phyloP scores from a whole-genome alignment of 2,329 filamentous ascomycete genomes.

The Aspergillus novofumigatus region DNA sequence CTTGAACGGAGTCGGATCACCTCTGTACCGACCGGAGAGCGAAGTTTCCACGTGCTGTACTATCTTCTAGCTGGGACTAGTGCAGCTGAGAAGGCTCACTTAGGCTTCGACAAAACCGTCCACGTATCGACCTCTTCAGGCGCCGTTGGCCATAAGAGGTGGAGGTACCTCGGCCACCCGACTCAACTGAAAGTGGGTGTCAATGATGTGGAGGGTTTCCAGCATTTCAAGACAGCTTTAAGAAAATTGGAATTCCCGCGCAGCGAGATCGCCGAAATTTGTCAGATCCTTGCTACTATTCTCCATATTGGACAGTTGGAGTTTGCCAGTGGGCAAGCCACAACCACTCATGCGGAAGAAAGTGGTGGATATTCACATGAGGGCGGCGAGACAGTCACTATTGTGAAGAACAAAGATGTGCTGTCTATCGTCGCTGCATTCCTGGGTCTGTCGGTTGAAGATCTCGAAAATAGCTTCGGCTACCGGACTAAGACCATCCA shows the following conservation, averaged over 20 bases:
- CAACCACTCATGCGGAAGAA: conserved; percentile 75
- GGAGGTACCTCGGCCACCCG: conserved; percentile 94
- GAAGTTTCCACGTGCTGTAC: conserved; percentile 94
- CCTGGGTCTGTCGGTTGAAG: conserved; percentile 73
- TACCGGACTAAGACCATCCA: conserved; percentile 97
- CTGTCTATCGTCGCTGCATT: conserved; percentile 87
- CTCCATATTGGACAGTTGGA: conserved; percentile 97
- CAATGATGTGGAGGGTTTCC: conserved; percentile 92
- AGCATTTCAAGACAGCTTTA: conserved; percentile 93
- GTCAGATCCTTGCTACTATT: conserved; percentile 87
- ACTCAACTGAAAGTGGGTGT: conserved; percentile 96
- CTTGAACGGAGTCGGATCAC: conserved; percentile 88
- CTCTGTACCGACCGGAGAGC: conserved; percentile 88
- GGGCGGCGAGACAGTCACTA: conserved; percentile 77
- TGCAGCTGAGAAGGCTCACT: conserved; percentile 79
- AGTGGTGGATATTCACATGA: conserved; percentile 96
- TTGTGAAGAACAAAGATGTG: conserved; percentile 90
- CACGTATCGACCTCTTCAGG: conserved; percentile 46
- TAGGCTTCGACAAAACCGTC: conserved; percentile 57
- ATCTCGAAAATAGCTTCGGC: conserved; percentile 82
- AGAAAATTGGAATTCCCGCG: conserved; percentile 91
- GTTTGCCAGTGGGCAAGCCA: conserved; percentile 77
- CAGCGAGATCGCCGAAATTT: conserved; percentile 92
- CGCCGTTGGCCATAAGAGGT: conserved; percentile 66
- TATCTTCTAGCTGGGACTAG: conserved; percentile 93